Conservation (phyloP, 345 rosid species). For the Citrus mangshanensis region DNA sequence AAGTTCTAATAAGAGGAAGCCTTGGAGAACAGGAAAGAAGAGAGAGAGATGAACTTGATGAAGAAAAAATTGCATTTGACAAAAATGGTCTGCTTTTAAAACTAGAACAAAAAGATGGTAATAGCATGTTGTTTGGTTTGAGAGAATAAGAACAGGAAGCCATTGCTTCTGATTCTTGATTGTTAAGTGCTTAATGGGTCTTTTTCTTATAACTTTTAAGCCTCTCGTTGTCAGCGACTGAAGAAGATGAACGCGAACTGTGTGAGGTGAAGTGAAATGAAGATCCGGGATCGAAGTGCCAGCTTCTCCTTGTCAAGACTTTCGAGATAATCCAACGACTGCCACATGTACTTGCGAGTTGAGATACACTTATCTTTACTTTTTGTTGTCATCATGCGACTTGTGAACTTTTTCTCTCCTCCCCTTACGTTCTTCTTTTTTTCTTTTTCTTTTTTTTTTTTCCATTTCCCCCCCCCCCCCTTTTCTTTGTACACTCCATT, state of each 20-base stretch:
- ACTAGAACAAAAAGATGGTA: conserved; percentile 19
- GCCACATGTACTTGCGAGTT: conserved; percentile 28
- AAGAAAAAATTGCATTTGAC: conserved; percentile 3
- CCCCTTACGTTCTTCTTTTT: not conserved
- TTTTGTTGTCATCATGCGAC: not conserved
- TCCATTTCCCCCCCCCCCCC: too few species aligned
- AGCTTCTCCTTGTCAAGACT: not conserved
- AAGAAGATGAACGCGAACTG: too few species aligned
- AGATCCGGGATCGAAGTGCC: not conserved
- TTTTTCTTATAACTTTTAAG: too few species aligned
- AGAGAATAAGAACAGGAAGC: conserved; percentile 33
- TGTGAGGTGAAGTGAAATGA: not conserved
- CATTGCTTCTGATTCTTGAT: conserved; percentile 19
- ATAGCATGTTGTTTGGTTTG: conserved; percentile 28
- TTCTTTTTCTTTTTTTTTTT: too few species aligned
- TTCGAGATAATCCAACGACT: not conserved
- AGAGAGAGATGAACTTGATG: conserved; percentile 23
- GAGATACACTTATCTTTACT: conserved; percentile 7
- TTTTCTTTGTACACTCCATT: too few species aligned
- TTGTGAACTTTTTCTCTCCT: not conserved
- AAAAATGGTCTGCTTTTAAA: conserved; percentile 9
- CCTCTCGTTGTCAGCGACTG: too few species aligned
- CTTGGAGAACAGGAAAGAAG: conserved; percentile 30
- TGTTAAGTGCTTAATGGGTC: not conserved
- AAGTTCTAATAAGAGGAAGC: conserved; percentile 21